phyloP scores from a whole-genome alignment of 1,139 yeast species.

The Diutina scorzettiae region DNA sequence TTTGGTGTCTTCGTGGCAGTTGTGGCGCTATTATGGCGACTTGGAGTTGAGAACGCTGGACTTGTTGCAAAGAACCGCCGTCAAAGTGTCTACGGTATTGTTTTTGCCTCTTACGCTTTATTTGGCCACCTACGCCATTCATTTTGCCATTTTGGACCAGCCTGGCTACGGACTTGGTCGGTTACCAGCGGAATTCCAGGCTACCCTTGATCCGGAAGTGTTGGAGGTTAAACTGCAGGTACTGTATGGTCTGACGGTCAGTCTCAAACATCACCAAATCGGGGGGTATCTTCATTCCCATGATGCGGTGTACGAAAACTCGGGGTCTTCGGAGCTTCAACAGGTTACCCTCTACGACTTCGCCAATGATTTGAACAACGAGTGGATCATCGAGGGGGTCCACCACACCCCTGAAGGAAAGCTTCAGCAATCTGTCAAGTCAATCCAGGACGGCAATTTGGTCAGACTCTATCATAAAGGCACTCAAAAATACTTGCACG shows the following conservation, averaged over 20 bases:
- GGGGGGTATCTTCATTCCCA: constrained; percentile 67
- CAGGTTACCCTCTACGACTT: constrained; percentile 54
- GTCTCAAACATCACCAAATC: constrained; percentile 50
- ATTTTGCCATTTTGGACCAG: constrained; percentile 33
- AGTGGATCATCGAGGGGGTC: constrained; percentile 51
- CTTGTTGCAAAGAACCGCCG: constrained; percentile 20
- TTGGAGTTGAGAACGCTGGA: constrained; percentile 21
- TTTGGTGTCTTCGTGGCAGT: constrained; percentile 24
- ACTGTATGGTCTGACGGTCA: constrained; percentile 52
- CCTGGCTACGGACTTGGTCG: constrained; percentile 40
- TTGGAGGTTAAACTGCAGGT: constrained; percentile 35
- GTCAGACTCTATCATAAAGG: constrained; percentile 50
- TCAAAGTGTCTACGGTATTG: constrained; percentile 24
- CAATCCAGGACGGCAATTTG: constrained; percentile 36
- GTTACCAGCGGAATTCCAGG: constrained; percentile 49
- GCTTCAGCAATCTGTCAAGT: constrained; percentile 19
- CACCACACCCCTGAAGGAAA: constrained; percentile 21
- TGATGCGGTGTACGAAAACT: constrained; percentile 35
- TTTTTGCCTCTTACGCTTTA: constrained; percentile 41
- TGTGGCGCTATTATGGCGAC: constrained; percentile 55
- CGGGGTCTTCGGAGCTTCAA: constrained; percentile 39
- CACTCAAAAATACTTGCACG: constrained; percentile 50
- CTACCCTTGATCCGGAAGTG: constrained; percentile 28
- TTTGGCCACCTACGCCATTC: constrained; percentile 34
- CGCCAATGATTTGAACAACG: constrained; percentile 42